Conservation (phyloP, 148 eudicot species). For the Chenopodium suecicum region DNA sequence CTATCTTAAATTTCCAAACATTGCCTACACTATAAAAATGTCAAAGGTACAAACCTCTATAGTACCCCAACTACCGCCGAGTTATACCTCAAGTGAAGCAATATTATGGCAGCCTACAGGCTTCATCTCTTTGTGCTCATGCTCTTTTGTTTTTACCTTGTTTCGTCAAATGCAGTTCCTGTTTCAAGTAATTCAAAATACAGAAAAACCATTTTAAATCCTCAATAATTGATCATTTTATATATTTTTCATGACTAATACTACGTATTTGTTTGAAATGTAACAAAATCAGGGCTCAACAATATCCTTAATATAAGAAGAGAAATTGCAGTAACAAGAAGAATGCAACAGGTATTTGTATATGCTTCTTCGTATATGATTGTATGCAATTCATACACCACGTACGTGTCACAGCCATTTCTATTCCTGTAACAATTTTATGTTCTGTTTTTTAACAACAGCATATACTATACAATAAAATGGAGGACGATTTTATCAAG, state of each 20-base stretch:
- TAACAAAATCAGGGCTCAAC: constrained; percentile 32
- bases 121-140: constrained; percentile 30
- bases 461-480: constrained; percentile 17
- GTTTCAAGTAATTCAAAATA: constrained; percentile 37
- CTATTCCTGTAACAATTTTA: too few relatives aligned
- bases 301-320: constrained; percentile 21
- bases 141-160: constrained; percentile 33
- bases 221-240: neutral
- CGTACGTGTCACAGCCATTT: neutral
- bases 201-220: neutral
- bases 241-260: neutral
- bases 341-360: constrained; percentile 31
- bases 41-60: neutral
- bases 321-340: constrained; percentile 5
- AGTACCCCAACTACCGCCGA: neutral
- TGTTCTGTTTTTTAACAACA: constrained; percentile 5
- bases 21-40: constrained; percentile 24
- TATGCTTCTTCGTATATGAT: neutral
- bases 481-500: constrained; percentile 16
- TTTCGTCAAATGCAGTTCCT: constrained; percentile 38
- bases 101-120: constrained; percentile 28
- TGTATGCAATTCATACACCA: neutral
- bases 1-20: neutral
- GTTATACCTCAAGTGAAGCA: constrained; percentile 2
- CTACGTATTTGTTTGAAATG: neutral